Evolutionary conservation across 495 filamentous ascomycete species (phyloP).

Genomic region (Podospora appendiculata): DNA sequence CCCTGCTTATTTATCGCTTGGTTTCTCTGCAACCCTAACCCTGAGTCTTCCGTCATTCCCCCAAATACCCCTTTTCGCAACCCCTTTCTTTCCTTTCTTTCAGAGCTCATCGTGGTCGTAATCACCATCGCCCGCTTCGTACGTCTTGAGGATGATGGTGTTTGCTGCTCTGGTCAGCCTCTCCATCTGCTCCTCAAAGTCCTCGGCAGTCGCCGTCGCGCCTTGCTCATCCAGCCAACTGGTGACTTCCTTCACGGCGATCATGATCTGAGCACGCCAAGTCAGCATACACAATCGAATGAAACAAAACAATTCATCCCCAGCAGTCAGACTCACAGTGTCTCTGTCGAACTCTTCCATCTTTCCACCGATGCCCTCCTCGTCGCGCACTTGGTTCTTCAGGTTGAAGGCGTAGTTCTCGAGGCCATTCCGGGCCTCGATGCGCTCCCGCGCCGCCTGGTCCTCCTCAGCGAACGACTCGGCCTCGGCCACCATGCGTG

Average conservation of each 20-base stretch:
- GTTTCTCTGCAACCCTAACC: too few relatives aligned
- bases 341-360: slow-evolving; percentile 94
- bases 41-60: too few relatives aligned
- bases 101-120: slow-evolving; percentile 7
- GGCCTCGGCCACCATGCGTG: slow-evolving; percentile 87
- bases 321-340: slow-evolving; percentile 43
- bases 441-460: slow-evolving; percentile 78
- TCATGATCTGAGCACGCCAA: slow-evolving; percentile 50
- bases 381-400: slow-evolving; percentile 91
- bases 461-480: slow-evolving; percentile 94
- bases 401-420: slow-evolving; percentile 95
- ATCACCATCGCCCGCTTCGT: slow-evolving; percentile 23
- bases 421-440: slow-evolving; percentile 91
- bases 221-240: slow-evolving; percentile 92
- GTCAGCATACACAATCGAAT: not conserved
- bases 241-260: slow-evolving; percentile 82
- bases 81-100: not conserved
- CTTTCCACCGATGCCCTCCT: slow-evolving; percentile 85
- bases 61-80: not conserved
- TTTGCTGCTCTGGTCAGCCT: slow-evolving; percentile 78
- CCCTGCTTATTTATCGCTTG: too few relatives aligned
- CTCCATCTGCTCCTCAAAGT: slow-evolving; percentile 96
- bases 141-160: not conserved
- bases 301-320: not conserved
- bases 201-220: slow-evolving; percentile 70